Evolutionary conservation across 306 rosid genomes (phyloP), one percentile per base, ranked within the genome.

Genomic region (Lablab purpureus): DNA sequence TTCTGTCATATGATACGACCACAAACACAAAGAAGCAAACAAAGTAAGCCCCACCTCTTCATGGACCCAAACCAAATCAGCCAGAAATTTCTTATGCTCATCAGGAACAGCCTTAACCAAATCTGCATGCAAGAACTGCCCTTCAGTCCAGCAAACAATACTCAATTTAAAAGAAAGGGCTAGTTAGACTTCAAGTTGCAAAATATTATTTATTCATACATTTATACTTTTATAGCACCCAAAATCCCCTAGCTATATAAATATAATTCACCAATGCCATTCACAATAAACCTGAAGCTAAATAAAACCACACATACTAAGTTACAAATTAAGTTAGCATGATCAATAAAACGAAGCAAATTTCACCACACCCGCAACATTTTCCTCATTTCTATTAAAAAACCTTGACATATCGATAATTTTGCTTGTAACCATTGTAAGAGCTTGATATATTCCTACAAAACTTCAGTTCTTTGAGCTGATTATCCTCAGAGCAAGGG

Each of bases 71-170:
- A 87, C 90, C 91, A 92, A 60, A 83, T 92, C 83, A 46, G 91
- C 87, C 64, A 95, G 98, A 82, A 95, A 92, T 82, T 88, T 90
- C 91, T 92, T 95, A 85, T 95, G 99, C 21, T 89, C 92, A 28
- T 92, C 97, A 68, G 98, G 97, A 80, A 95, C 97, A 32, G 92
- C 97, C 83, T 86, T 85, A 18, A 91, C 87, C 94, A 95, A 90
- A 92, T 92, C 96, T 92, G 91, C 50, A 78, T 47, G 69, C 51
- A 87, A 78, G 50, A 79, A 77, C 18, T 55, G 28, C 45, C 52
- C 63, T n/a, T 75, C 59, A 72, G 72, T 80, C 52, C 15, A 27
- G 66, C 67, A 67, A 36, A 70, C 22, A 59, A 37, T 32, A 32
- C 50, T 51, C 45, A 36, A n/a, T 46, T 71, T 76, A 43, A 32